A percentile compares a stretch with the other conserved stretches of the same genome.
These are phyloP conservation scores for Cercospora sp. DNA, from an alignment of 2,329 filamentous ascomycete genomes.

Conservation along the genomic window DNA sequence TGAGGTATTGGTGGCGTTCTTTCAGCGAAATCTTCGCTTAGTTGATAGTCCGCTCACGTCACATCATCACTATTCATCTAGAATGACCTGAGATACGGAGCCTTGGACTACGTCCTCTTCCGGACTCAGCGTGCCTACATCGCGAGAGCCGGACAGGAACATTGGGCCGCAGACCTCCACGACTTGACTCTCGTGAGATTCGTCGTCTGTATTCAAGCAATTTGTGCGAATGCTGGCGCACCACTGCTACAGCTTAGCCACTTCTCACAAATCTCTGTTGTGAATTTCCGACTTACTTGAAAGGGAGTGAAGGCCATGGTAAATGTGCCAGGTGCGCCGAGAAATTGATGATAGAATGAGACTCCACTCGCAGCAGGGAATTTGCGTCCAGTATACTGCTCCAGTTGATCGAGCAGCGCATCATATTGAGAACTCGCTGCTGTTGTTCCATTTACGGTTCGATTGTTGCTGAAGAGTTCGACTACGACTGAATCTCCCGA, in stretches of 20 bases:
- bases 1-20: too few species aligned
- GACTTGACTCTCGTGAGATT: not conserved
- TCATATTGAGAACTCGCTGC: not conserved
- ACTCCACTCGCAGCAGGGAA: not conserved
- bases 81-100: not conserved
- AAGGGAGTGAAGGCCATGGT: not conserved
- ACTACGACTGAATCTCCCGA: not conserved
- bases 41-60: too few species aligned
- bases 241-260: not conserved
- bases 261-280: too few species aligned
- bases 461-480: not conserved
- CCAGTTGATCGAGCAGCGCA: not conserved
- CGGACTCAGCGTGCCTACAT: not conserved
- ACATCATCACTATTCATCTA: not conserved
- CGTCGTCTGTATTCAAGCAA: not conserved
- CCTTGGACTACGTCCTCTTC: not conserved
- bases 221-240: not conserved
- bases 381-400: not conserved
- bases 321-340: not conserved
- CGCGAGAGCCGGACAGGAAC: not conserved
- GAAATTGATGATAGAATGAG: not conserved
- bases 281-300: not conserved
- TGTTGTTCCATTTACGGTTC: not conserved
- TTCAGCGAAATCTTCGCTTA: too few species aligned
- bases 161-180: not conserved